Evolutionary conservation across 192 early-diverging fungal species (phyloP).

Genomic region (Coemansia nantahalensis): DNA sequence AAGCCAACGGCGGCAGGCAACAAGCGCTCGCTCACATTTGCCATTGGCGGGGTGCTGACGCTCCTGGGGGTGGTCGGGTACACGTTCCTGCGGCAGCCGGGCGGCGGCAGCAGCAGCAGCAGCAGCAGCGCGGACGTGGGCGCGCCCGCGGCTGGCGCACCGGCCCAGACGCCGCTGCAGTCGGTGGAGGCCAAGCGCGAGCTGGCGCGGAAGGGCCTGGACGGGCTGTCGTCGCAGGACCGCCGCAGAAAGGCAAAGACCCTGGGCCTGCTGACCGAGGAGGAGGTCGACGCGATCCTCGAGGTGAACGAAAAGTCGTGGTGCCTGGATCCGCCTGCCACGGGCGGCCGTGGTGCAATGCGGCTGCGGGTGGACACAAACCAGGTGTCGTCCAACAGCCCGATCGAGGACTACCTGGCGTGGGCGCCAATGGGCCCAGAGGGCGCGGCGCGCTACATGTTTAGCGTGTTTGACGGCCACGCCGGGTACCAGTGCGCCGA

Average conservation of each 20-base stretch:
- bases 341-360: background rate
- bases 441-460: slow-evolving; percentile 19
- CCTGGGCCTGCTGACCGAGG: slow-evolving; percentile 26
- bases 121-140: no score
- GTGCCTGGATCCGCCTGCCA: slow-evolving; percentile 1
- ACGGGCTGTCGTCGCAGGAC: slow-evolving; percentile 12
- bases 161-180: slow-evolving; percentile 17
- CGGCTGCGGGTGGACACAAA: slow-evolving; percentile 38
- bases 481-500: slow-evolving; percentile 41
- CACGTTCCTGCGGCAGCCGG: slow-evolving; percentile 28
- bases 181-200: slow-evolving; percentile 34
- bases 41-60: slow-evolving; percentile 38
- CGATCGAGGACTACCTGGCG: slow-evolving; percentile 50
- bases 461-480: slow-evolving; percentile 42
- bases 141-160: no score
- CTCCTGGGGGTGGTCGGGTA: slow-evolving; percentile 37
- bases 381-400: slow-evolving; percentile 49
- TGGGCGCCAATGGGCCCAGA: slow-evolving; percentile 13
- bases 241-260: slow-evolving; percentile 17
- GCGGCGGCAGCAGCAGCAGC: background rate
- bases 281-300: slow-evolving; percentile 42
- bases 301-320: slow-evolving; percentile 34
- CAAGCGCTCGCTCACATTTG: slow-evolving; percentile 43
- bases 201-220: slow-evolving; percentile 24
- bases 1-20: slow-evolving; percentile 3